These are phyloP conservation scores for Sarocladium oryzae DNA, from an alignment of 2,329 filamentous ascomycete species.

Conservation along the genomic window DNA sequence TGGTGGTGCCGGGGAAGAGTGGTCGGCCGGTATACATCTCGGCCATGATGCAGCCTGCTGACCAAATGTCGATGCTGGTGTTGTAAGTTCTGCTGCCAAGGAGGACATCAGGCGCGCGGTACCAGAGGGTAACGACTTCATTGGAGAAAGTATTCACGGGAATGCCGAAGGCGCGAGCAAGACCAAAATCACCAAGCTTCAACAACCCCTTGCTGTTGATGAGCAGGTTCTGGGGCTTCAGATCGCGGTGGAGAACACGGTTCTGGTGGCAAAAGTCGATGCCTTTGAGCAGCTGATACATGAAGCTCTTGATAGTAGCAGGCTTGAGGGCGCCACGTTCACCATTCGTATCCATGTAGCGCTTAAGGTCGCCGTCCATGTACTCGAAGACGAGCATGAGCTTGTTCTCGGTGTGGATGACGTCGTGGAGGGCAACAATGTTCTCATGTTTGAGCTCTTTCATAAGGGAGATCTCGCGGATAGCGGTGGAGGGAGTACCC, in stretches of 20 bases:
- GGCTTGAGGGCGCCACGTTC: conserved; percentile 86
- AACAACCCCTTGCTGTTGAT: conserved; percentile 88
- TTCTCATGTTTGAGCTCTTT: conserved; percentile 99
- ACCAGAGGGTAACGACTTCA: conserved; percentile 96
- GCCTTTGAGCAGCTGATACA: conserved; percentile 92
- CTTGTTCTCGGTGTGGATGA: conserved; percentile 99
- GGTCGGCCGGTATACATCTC: conserved; percentile 98
- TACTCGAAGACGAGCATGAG: conserved; percentile 99
- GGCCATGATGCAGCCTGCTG: conserved; percentile 98
- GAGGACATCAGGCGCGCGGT: conserved; percentile 91
- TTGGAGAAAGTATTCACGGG: conserved; percentile 98
- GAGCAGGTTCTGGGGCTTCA: conserved; percentile 94
- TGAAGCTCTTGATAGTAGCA: conserved; percentile 93
- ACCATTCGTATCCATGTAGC: conserved; percentile 94
- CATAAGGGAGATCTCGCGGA: conserved; percentile 98
- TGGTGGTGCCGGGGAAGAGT: conserved; percentile 93
- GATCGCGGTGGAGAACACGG: conserved; percentile 86
- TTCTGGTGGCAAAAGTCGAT: conserved; percentile 99
- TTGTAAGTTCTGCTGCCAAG: conserved; percentile 94
- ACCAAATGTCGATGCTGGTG: conserved; percentile 99
- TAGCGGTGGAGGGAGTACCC: conserved; percentile 93
- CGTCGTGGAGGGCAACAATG: conserved; percentile 94
- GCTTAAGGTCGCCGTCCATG: conserved; percentile 98
- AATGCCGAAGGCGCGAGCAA: conserved; percentile 91
- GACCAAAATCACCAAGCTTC: conserved; percentile 90